Evolutionary conservation across 257 asterid species (phyloP).

Genomic region (Paulownia fortunei): DNA sequence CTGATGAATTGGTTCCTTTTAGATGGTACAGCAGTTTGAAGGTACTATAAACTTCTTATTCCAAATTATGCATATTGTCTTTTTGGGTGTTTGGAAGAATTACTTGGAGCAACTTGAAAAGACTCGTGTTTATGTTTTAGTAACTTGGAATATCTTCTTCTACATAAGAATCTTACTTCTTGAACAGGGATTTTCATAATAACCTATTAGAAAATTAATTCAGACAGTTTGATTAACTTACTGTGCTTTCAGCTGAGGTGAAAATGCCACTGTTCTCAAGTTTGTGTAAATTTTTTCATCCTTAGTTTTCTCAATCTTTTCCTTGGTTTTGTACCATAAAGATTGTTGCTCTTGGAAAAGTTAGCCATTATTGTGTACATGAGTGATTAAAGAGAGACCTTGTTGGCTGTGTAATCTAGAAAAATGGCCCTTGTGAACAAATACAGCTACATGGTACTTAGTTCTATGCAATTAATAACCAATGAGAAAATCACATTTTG

Average conservation of each 20-base stretch:
- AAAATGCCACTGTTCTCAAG: not conserved
- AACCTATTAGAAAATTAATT: not conserved
- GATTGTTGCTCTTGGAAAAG: not conserved
- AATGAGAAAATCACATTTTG: not conserved
- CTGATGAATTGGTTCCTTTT: conserved; percentile 26
- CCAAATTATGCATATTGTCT: conserved; percentile 5
- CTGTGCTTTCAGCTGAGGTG: conserved; percentile 1
- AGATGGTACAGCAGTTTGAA: conserved; percentile 26
- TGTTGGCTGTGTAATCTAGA: not conserved
- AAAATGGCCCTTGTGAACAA: not conserved
- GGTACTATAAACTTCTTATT: conserved; percentile 26
- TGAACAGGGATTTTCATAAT: not conserved
- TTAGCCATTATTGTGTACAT: not conserved
- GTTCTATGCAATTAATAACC: not conserved
- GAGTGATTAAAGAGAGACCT: not conserved
- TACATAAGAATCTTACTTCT: not conserved
- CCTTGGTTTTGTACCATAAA: not conserved
- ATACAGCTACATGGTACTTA: not conserved
- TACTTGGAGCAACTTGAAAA: conserved; percentile 20
- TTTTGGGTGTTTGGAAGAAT: conserved; percentile 2
- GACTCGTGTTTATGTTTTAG: conserved; percentile 17
- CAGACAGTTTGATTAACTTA: not conserved
- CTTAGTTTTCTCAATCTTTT: not conserved
- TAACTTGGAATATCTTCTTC: conserved; percentile 6
- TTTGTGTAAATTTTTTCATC: not conserved